Conservation (phyloP, 2,329 filamentous ascomycete genomes). For the Colletotrichum orbiculare region DNA sequence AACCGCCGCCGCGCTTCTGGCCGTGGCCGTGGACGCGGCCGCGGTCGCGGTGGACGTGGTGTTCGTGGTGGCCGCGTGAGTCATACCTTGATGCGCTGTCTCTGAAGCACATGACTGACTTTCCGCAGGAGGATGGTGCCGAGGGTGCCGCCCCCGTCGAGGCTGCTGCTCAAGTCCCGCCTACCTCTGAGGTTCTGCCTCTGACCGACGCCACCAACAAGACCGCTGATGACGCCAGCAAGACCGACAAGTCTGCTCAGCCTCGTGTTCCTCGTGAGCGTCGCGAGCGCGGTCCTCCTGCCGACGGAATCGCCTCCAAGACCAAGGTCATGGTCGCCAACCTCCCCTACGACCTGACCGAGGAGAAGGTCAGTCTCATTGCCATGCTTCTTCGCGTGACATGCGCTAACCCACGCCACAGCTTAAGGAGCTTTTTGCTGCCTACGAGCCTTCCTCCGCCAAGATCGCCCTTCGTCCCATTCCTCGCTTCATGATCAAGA, state of each 20-base stretch:
- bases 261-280: conserved; percentile 69
- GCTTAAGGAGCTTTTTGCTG: conserved; percentile 97
- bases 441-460: conserved; percentile 91
- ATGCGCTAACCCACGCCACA: conserved; percentile 52
- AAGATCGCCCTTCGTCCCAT: conserved; percentile 99
- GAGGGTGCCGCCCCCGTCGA: conserved; percentile 55
- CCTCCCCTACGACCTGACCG: conserved; percentile 96
- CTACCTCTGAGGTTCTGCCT: conserved; percentile 65
- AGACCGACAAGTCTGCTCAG: conserved; percentile 65
- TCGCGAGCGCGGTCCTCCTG: conserved; percentile 90
- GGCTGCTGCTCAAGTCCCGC: conserved; percentile 56
- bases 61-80: conserved; percentile 67
- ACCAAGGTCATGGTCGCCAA: conserved; percentile 99
- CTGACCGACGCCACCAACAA: conserved; percentile 72
- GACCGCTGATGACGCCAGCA: conserved; percentile 67
- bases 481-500: conserved; percentile 99
- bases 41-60: conserved; percentile 74
- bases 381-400: not conserved
- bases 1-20: conserved; percentile 71
- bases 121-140: conserved; percentile 57
- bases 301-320: conserved; percentile 98
- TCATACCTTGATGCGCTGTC: not conserved
- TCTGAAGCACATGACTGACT: conserved; percentile 11
- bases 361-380: conserved; percentile 82
- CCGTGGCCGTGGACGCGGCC: conserved; percentile 75